phyloP scores from a whole-genome alignment of 192 early-diverging fungal species.

The Physocladia obscura region DNA sequence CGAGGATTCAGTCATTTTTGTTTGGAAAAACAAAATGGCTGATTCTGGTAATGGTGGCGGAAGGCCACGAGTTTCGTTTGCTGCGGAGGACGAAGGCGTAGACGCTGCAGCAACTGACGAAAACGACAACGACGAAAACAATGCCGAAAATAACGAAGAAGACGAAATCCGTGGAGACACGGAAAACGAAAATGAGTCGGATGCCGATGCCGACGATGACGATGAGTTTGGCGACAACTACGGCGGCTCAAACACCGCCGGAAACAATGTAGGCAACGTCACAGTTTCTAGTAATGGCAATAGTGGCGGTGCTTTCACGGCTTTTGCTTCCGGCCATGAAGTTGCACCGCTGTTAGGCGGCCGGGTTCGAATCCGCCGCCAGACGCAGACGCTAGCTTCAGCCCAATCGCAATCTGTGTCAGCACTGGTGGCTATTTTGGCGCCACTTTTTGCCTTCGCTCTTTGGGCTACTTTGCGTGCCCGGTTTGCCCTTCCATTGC shows the following conservation, averaged over 20 bases:
- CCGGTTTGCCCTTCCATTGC: neutral
- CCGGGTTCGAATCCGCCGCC: neutral
- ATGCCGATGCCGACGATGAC: neutral
- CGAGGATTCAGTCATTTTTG: no score
- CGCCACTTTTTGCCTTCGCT: neutral
- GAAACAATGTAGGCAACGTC: neutral
- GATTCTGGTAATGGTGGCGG: no score
- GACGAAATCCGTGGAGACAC: neutral
- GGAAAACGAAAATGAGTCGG: neutral
- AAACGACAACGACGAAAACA: no score
- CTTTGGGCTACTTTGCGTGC: neutral
- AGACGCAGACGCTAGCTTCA: neutral
- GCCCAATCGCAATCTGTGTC: neutral
- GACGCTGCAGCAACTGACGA: no score
- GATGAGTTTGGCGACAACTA: neutral
- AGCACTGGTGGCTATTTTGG: neutral
- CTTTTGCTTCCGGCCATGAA: no score
- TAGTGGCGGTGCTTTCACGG: no score
- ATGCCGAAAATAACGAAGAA: slow-evolving; percentile 7
- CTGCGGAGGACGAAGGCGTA: no score
- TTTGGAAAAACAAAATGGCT: no score
- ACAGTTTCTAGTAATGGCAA: neutral
- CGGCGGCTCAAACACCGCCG: neutral
- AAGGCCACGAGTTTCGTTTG: no score
- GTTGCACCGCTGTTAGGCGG: no score